Evolutionary conservation across 345 rosid genomes (phyloP).

Genomic region (Murraya paniculata): DNA sequence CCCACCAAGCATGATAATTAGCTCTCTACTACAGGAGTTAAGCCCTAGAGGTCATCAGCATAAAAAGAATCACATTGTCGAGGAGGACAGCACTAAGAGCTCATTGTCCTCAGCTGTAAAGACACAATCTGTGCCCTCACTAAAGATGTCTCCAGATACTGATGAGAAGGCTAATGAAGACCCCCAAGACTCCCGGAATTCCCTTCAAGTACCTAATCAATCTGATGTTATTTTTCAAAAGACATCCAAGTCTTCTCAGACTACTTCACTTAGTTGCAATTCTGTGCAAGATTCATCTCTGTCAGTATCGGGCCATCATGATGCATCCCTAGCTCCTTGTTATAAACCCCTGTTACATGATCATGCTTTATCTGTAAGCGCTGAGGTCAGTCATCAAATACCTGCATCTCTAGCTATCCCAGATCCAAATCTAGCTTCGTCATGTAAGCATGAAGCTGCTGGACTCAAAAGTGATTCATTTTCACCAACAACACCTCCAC

Average conservation of each 20-base stretch:
- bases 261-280: neutral
- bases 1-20: constrained; percentile 20
- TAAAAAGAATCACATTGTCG: constrained; percentile 27
- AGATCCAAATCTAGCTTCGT: neutral
- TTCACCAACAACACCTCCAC: constrained; percentile 33
- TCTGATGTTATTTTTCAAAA: constrained; percentile 19
- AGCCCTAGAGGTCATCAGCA: constrained; percentile 42
- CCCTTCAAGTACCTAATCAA: constrained; percentile 20
- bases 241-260: constrained; percentile 18
- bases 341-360: constrained; percentile 30
- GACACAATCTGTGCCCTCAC: constrained; percentile 25
- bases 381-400: constrained; percentile 10
- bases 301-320: constrained; percentile 29
- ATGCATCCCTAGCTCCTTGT: constrained; percentile 26
- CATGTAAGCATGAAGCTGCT: constrained; percentile 18
- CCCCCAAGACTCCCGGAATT: constrained; percentile 18
- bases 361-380: constrained; percentile 23
- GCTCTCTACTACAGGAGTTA: constrained; percentile 37
- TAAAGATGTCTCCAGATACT: constrained; percentile 25
- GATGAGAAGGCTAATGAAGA: constrained; percentile 1
- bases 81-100: constrained; percentile 32
- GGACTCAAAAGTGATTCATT: constrained; percentile 24
- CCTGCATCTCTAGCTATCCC: constrained; percentile 16
- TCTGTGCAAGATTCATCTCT: constrained; percentile 29
- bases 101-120: constrained; percentile 35